Evolutionary conservation across 169 alveolate genomes (phyloP).

Genomic region (Cryptosporidium sp.): DNA sequence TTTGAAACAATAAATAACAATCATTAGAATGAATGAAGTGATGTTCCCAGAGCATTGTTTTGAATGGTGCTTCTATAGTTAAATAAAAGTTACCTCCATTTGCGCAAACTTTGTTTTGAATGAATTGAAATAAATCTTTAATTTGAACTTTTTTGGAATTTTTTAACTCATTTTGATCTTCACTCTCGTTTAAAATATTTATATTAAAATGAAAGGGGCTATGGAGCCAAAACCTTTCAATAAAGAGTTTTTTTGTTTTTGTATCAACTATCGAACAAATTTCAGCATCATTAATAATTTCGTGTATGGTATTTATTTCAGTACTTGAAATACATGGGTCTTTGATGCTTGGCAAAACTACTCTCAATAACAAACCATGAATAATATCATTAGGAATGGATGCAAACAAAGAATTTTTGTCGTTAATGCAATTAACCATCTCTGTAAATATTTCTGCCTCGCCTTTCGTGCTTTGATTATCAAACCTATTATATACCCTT

Average conservation of each 20-base stretch:
- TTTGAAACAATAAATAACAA: constrained; percentile 18
- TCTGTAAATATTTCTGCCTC: neutral
- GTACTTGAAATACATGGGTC: constrained; percentile 56
- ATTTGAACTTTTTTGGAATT: constrained; percentile 21
- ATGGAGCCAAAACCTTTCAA: constrained; percentile 59
- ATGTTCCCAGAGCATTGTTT: constrained; percentile 50
- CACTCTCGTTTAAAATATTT: neutral
- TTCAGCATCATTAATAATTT: constrained; percentile 46
- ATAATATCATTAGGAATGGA: constrained; percentile 53
- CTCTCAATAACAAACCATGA: constrained; percentile 59
- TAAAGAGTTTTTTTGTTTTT: constrained; percentile 22
- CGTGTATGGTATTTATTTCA: constrained; percentile 43
- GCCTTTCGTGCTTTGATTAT: neutral
- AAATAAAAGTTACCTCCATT: neutral
- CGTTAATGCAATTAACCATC: neutral
- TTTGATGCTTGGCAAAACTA: constrained; percentile 41
- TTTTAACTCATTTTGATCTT: neutral
- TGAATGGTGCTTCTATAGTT: constrained; percentile 12
- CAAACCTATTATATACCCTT: constrained; percentile 4
- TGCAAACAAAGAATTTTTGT: constrained; percentile 23
- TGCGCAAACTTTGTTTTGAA: neutral
- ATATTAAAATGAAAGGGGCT: constrained; percentile 44
- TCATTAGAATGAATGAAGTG: constrained; percentile 50
- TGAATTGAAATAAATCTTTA: constrained; percentile 25
- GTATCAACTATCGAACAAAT: constrained; percentile 8